These are phyloP conservation scores for Pterocarpus santalinus DNA, from an alignment of 306 rosid genomes.

Conservation along the genomic window DNA sequence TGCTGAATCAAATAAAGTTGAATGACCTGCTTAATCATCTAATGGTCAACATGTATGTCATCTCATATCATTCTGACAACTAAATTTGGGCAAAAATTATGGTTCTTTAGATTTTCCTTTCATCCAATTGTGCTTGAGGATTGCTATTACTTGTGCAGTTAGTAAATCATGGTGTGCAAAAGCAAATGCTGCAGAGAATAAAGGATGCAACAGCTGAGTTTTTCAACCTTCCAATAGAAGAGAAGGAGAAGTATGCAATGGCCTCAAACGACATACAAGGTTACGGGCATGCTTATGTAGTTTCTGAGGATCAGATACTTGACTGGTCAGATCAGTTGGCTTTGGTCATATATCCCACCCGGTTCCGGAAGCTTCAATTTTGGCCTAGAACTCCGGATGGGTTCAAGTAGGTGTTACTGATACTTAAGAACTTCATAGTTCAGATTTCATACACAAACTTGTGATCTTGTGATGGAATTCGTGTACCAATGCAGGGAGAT, in stretches of 20 bases:
- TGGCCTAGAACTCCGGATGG: slow-evolving; percentile 55
- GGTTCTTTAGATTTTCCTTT: no score
- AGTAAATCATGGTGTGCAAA: slow-evolving; percentile 55
- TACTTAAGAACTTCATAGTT: background rate
- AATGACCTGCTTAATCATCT: no score
- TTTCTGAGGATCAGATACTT: slow-evolving; percentile 54
- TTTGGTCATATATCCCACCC: slow-evolving; percentile 37
- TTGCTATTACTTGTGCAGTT: slow-evolving; percentile 40
- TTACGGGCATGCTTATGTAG: slow-evolving; percentile 51
- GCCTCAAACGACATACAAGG: slow-evolving; percentile 45
- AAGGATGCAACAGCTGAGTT: slow-evolving; percentile 47
- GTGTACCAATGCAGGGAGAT: slow-evolving; percentile 41
- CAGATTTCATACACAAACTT: background rate
- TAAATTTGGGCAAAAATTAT: no score
- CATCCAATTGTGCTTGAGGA: background rate
- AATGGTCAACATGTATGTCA: no score
- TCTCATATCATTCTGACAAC: no score
- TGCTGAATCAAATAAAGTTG: no score
- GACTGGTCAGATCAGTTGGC: slow-evolving; percentile 52
- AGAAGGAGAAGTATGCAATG: slow-evolving; percentile 54
- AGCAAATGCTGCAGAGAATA: slow-evolving; percentile 45
- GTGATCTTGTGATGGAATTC: background rate
- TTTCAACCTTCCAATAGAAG: slow-evolving; percentile 61
- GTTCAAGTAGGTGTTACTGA: slow-evolving; percentile 40
- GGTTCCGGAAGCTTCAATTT: slow-evolving; percentile 33